Evolutionary conservation across 345 rosid genomes (phyloP), one percentile per base, ranked within the genome.

Genomic region (Brassica cretica): DNA sequence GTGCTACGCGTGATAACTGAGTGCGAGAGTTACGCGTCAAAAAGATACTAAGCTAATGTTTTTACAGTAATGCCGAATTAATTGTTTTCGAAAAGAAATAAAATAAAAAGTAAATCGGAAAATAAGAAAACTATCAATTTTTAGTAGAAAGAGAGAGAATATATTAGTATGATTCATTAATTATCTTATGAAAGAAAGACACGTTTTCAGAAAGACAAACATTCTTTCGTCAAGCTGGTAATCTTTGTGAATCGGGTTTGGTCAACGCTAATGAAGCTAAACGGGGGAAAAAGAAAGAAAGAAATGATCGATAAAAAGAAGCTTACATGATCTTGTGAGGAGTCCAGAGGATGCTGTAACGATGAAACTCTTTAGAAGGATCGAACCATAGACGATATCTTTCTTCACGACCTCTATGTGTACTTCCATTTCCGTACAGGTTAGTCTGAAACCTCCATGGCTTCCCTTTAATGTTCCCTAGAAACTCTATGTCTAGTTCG

Each of bases 391-490:
- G 88, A 5, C 87, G 84, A 77, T 95, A 93, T 68, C 99, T 85
- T 59, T 91, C 99, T 80, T 95, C 99, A 73, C 99, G 82, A 8
- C 99, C 99, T n/a, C 90, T 84, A 18, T 32, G 66, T 0, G 92
- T 89, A 88, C 99, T 95, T 14, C 98, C 99, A 56, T 95, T 93
- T 0, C 97, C 97, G 24, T 95, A 95, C 63, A 93, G 70, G 77
- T 95, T 95, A 2, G 99, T 95, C 75, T 95, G 99, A 73, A 95
- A 90, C 68, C 94, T 87, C 98, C 98, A 95, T 71, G 95, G 90
- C 80, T 93, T 87, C 66, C 98, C 97, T 63, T 79, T 75, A 4
- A 90, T 75, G 78, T 93, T 93, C 3, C 99, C 99, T 61, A 95
- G 69, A 82, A 95, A 95, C 86, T 95, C 99, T 35, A 95, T 84